Conservation (phyloP, 2,329 filamentous ascomycete species). For the Paecilomyces sp. region DNA sequence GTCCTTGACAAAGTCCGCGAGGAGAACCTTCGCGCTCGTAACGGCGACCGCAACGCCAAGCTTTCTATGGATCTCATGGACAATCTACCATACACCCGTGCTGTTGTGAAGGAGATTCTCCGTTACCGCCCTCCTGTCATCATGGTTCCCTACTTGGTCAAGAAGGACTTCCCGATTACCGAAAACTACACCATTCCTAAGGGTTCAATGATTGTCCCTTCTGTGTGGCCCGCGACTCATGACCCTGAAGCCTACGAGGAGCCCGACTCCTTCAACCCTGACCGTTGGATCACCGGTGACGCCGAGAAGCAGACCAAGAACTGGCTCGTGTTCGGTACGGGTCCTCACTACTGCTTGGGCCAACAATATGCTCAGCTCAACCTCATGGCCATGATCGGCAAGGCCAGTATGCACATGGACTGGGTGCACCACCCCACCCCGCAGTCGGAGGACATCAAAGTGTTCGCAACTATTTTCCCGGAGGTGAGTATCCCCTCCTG, state of each 20-base stretch:
- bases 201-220: constrained; percentile 90
- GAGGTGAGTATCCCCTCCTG: constrained; percentile 55
- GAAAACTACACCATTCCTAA: constrained; percentile 87
- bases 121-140: constrained; percentile 93
- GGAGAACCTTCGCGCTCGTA: constrained; percentile 73
- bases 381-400: constrained; percentile 81
- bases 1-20: constrained; percentile 82
- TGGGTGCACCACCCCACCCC: constrained; percentile 86
- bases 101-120: constrained; percentile 82
- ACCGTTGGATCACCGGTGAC: constrained; percentile 83
- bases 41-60: constrained; percentile 63
- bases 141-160: constrained; percentile 92
- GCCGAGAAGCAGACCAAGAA: constrained; percentile 93
- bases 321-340: constrained; percentile 91
- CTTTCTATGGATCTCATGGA: constrained; percentile 83
- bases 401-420: constrained; percentile 77
- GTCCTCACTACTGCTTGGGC: constrained; percentile 92
- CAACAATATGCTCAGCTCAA: constrained; percentile 88
- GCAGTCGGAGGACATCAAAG: constrained; percentile 86
- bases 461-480: constrained; percentile 97
- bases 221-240: constrained; percentile 81
- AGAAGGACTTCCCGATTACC: constrained; percentile 91
- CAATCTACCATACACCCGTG: constrained; percentile 80
- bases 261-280: constrained; percentile 81
- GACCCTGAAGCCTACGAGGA: constrained; percentile 89